phyloP scores from a whole-genome alignment of 73 alveolate species.

The Tetrahymena thermophila region DNA sequence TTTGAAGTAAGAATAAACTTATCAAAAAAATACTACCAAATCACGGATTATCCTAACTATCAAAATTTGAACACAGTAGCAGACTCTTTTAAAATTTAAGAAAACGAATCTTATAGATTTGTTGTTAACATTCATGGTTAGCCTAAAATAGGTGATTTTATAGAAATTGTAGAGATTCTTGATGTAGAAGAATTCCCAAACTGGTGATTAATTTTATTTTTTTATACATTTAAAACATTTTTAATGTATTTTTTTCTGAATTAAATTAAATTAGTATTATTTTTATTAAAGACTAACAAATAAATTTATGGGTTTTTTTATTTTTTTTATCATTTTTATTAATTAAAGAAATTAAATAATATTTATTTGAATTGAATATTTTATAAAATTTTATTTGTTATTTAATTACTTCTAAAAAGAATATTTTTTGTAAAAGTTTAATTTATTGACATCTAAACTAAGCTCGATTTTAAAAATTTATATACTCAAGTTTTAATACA shows the following conservation, averaged over 20 bases:
- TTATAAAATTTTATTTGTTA: neutral
- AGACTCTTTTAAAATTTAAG: neutral
- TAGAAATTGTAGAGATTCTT: neutral
- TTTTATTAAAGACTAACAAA: too few species aligned
- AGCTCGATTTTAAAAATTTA: too few species aligned
- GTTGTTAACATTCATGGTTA: neutral
- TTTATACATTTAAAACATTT: too few species aligned
- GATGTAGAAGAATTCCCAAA: neutral
- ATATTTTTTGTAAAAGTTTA: too few species aligned
- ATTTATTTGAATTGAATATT: too few species aligned
- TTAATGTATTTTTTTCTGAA: too few species aligned
- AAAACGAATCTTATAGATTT: neutral
- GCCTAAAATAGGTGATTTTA: neutral
- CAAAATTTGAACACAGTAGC: neutral
- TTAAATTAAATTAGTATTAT: too few species aligned
- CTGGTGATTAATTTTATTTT: neutral
- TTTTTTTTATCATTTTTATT: too few species aligned
- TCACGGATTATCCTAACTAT: neutral
- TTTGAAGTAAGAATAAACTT: neutral
- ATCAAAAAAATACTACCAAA: neutral
- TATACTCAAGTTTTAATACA: too few species aligned
- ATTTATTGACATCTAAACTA: too few species aligned
- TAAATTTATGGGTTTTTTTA: too few species aligned
- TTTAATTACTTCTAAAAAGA: neutral
- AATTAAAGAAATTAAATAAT: too few species aligned